phyloP scores from a whole-genome alignment of 306 rosid species.

The Vachellia collinsii region DNA sequence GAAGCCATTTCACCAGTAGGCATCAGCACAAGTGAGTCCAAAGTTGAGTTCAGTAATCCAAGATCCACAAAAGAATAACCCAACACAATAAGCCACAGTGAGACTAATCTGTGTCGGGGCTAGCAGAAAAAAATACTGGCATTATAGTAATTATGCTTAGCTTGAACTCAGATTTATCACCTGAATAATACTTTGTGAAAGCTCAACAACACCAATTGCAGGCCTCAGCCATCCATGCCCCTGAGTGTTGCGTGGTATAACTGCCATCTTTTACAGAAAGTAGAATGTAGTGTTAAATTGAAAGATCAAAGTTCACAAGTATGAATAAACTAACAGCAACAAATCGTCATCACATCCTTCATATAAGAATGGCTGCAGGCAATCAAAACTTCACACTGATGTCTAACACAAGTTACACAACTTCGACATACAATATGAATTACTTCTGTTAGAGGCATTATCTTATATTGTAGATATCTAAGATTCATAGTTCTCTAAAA shows the following conservation, averaged over 20 bases:
- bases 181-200: conserved; percentile 96
- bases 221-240: conserved; percentile 99
- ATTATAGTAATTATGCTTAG: not conserved
- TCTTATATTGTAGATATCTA: conserved; percentile 10
- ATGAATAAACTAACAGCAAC: conserved; percentile 27
- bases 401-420: not conserved
- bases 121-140: conserved; percentile 18
- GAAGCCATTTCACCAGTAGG: too few species aligned
- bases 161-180: conserved; percentile 46
- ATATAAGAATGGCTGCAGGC: conserved; percentile 17
- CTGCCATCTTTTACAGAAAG: conserved; percentile 75
- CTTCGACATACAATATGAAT: conserved; percentile 6
- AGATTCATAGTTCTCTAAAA: conserved; percentile 14
- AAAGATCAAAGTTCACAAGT: conserved; percentile 26
- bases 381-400: conserved; percentile 21
- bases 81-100: not conserved
- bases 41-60: conserved; percentile 11
- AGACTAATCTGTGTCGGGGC: conserved; percentile 22
- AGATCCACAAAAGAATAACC: not conserved
- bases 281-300: conserved; percentile 19
- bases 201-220: conserved; percentile 94
- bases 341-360: conserved; percentile 19
- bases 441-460: conserved; percentile 24
- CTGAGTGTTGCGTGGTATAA: conserved; percentile 89
- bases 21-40: conserved; percentile 41